Evolutionary conservation across 768 basidiomycete species (phyloP).

Genomic region (Naganishia kalamii): DNA sequence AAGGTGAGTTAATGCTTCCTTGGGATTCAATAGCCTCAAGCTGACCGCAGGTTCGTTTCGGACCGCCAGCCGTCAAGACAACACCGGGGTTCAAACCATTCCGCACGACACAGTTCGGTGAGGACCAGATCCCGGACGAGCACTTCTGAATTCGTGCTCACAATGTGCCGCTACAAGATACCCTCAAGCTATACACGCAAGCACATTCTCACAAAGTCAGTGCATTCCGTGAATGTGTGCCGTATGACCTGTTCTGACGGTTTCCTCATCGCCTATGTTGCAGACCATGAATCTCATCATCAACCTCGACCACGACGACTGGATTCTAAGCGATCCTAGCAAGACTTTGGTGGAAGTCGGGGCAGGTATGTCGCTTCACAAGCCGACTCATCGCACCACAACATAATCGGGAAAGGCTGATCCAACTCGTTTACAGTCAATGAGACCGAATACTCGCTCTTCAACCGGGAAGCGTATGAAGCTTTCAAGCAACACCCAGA

Average conservation of each 20-base stretch:
- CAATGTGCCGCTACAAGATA: conserved; percentile 55
- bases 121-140: conserved; percentile 20
- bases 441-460: conserved; percentile 91
- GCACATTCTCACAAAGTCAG: conserved; percentile 89
- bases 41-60: background rate
- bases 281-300: conserved; percentile 97
- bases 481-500: conserved; percentile 75
- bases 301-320: conserved; percentile 85
- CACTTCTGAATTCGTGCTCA: background rate
- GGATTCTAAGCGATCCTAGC: conserved; percentile 69
- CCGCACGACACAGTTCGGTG: conserved; percentile 64
- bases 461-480: conserved; percentile 69
- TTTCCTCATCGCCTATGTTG: conserved; percentile 1
- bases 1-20: conserved; percentile 54
- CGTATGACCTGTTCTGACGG: background rate
- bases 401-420: background rate
- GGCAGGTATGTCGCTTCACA: conserved; percentile 57
- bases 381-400: background rate
- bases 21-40: background rate
- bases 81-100: conserved; percentile 85
- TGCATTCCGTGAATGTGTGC: background rate
- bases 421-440: conserved; percentile 59
- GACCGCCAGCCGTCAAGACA: conserved; percentile 60
- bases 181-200: conserved; percentile 85
- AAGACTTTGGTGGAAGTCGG: conserved; percentile 64